A percentile compares a stretch with the other conserved stretches of the same genome.
These are phyloP conservation scores for Abrus pulchellus DNA, from an alignment of 306 rosid genomes.

Conservation along the genomic window DNA sequence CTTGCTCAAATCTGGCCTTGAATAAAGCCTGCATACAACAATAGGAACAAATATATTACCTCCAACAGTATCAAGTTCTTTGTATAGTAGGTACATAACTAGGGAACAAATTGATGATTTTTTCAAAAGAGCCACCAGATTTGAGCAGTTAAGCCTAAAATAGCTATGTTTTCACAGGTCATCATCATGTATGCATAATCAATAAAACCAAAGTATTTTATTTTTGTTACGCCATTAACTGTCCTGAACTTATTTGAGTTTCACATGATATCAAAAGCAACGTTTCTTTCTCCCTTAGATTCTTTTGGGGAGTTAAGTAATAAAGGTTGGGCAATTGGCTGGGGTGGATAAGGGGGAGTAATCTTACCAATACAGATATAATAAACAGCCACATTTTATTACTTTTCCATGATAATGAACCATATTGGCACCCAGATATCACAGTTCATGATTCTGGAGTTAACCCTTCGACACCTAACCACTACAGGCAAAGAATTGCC, in stretches of 20 bases:
- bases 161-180: conserved; percentile 5
- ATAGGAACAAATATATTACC: conserved; percentile 32
- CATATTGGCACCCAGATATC: neutral
- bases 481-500: neutral
- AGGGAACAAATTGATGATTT: conserved; percentile 8
- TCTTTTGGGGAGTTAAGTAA: neutral
- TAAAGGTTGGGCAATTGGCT: neutral
- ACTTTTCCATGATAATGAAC: conserved; percentile 32
- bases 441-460: neutral
- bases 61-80: conserved; percentile 37
- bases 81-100: conserved; percentile 3
- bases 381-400: neutral
- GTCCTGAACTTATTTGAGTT: neutral
- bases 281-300: neutral
- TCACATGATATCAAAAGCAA: neutral
- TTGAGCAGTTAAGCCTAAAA: conserved; percentile 28
- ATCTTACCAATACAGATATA: conserved; percentile 35
- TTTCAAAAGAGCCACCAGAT: neutral
- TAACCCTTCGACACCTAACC: neutral
- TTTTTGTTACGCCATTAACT: neutral
- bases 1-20: conserved; percentile 99
- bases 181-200: conserved; percentile 25
- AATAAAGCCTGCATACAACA: conserved; percentile 80
- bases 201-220: conserved; percentile 21
- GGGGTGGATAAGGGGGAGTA: neutral